phyloP scores from a whole-genome alignment of 805 yeast genomes.

The Candida mattraensis region DNA sequence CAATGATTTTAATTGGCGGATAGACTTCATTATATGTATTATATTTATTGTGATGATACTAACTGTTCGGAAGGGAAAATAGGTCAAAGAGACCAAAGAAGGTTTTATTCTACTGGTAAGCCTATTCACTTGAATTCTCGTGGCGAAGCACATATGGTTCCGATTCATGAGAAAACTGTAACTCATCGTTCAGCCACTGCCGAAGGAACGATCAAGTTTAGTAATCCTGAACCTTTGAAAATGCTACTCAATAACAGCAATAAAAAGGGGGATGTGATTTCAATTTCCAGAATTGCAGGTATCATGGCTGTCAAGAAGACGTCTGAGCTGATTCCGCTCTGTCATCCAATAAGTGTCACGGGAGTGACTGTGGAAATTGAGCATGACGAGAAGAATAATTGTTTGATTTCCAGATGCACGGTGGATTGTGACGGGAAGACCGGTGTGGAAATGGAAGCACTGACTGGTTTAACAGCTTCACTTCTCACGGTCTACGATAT shows the following conservation, averaged over 20 bases:
- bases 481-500: slow-evolving; percentile 54
- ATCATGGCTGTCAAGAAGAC: slow-evolving; percentile 53
- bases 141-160: slow-evolving; percentile 48
- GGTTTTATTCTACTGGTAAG: slow-evolving; percentile 7
- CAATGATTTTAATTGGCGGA: slow-evolving; percentile 60
- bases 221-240: slow-evolving; percentile 31
- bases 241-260: slow-evolving; percentile 38
- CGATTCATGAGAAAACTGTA: slow-evolving; percentile 38
- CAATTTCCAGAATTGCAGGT: slow-evolving; percentile 49
- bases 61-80: slow-evolving; percentile 4
- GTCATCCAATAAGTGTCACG: slow-evolving; percentile 48
- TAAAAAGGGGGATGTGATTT: slow-evolving; percentile 53
- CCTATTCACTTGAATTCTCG: slow-evolving; percentile 40
- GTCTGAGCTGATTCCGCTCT: slow-evolving; percentile 46
- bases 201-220: slow-evolving; percentile 41
- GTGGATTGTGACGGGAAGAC: slow-evolving; percentile 52
- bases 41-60: slow-evolving; percentile 7
- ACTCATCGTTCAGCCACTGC: slow-evolving; percentile 47
- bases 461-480: slow-evolving; percentile 44
- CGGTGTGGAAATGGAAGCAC: slow-evolving; percentile 61
- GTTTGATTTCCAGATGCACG: slow-evolving; percentile 35
- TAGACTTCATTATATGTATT: slow-evolving; percentile 18
- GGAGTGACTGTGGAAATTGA: slow-evolving; percentile 38
- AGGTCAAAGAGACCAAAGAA: not conserved
- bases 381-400: slow-evolving; percentile 17